Percentiles rank a stretch among this genome's conserved stretches.
These are phyloP conservation scores for Stylosanthes scabra DNA, from an alignment of 331 rosid genomes.

Conservation along the genomic window DNA sequence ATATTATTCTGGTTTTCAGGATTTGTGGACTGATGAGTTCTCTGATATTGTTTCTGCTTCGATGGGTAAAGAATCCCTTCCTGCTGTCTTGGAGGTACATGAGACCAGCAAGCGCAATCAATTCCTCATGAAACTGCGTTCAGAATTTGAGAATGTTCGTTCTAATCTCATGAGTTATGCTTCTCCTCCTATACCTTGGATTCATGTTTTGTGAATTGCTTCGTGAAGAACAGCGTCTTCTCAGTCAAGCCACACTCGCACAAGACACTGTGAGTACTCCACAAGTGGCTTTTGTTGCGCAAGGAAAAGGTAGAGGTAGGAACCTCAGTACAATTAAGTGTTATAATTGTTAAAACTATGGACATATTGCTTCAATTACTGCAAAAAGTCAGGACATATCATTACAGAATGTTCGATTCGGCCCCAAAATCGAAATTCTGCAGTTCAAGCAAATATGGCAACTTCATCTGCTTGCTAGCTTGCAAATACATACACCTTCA, in stretches of 20 bases:
- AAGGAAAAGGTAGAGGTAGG: background rate
- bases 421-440: background rate
- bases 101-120: no score
- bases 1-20: background rate
- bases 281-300: background rate
- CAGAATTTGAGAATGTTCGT: background rate
- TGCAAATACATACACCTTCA: no score
- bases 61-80: background rate
- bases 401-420: background rate
- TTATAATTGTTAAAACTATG: no score
- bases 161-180: background rate
- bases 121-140: no score
- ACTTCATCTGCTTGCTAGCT: no score
- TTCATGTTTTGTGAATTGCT: no score
- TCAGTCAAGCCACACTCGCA: background rate
- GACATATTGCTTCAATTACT: no score
- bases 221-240: background rate
- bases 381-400: no score
- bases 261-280: background rate
- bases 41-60: background rate
- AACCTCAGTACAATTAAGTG: no score
- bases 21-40: constrained; percentile 5
- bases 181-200: background rate
- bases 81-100: no score
- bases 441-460: background rate